Evolutionary conservation across 768 basidiomycete species (phyloP).

Genomic region (Rhodosporidiobolus sp.): DNA sequence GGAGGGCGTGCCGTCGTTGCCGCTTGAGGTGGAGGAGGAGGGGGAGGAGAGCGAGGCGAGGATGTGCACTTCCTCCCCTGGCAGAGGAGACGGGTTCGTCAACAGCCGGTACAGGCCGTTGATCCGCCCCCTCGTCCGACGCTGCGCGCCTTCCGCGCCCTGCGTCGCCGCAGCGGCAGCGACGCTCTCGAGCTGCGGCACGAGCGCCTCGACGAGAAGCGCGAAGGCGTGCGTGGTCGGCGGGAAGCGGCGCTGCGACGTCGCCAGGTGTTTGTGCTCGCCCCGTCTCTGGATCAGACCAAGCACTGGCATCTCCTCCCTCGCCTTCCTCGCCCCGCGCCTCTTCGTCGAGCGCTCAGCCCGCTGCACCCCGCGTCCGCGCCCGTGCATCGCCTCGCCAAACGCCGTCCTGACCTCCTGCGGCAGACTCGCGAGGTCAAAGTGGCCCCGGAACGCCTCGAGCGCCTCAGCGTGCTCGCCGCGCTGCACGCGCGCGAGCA

Average conservation of each 20-base stretch:
- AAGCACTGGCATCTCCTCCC: too few relatives aligned
- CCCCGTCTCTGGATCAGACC: too few relatives aligned
- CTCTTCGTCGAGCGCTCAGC: too few relatives aligned
- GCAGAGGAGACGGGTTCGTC: background rate
- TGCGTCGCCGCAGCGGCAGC: too few relatives aligned
- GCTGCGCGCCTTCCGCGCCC: too few relatives aligned
- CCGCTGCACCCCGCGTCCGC: too few relatives aligned
- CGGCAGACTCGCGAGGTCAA: background rate
- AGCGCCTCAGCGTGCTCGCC: background rate
- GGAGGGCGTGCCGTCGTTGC: background rate
- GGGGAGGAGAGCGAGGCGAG: background rate
- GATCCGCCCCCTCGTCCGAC: too few relatives aligned
- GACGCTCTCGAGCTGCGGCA: background rate
- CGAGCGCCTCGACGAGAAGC: slow-evolving; percentile 11
- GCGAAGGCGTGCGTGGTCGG: slow-evolving; percentile 11
- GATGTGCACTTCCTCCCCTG: background rate
- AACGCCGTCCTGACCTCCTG: background rate
- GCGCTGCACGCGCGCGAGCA: background rate
- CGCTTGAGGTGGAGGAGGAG: background rate
- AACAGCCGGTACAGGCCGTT: background rate
- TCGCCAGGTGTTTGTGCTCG: too few relatives aligned
- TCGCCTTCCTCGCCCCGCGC: too few relatives aligned
- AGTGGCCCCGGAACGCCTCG: background rate
- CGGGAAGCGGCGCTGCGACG: background rate
- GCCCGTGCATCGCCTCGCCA: too few relatives aligned